These are phyloP conservation scores for Russula sp. DNA, from an alignment of 768 basidiomycete species.

Conservation along the genomic window DNA sequence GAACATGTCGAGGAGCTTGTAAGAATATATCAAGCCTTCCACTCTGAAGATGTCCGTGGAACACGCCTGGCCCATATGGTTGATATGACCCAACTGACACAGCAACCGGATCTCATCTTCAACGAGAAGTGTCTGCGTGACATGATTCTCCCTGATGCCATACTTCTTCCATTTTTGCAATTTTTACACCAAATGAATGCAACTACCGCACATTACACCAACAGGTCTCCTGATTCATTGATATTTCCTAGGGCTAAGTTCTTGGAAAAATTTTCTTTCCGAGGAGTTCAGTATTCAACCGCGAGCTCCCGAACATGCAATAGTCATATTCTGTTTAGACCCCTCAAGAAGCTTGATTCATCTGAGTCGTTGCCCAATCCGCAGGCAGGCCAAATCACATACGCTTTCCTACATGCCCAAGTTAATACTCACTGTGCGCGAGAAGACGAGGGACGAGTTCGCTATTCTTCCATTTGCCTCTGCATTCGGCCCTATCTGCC, in stretches of 20 bases:
- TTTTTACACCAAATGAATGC: background rate
- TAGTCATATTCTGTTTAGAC: background rate
- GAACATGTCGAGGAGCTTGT: background rate
- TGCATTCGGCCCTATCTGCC: background rate
- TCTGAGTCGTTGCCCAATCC: background rate
- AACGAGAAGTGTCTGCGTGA: background rate
- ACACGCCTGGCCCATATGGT: background rate
- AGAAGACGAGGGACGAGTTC: background rate
- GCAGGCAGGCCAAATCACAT: background rate
- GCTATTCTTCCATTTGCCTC: background rate
- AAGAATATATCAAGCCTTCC: background rate
- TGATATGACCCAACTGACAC: background rate
- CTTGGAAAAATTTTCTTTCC: too few species aligned
- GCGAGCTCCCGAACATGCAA: background rate
- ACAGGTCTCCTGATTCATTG: background rate
- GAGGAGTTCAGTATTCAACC: background rate
- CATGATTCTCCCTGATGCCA: background rate
- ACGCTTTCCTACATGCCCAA: background rate
- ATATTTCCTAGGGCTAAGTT: background rate
- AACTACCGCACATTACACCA: background rate
- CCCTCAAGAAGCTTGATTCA: background rate
- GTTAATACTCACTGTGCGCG: too few species aligned
- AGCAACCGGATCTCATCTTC: background rate
- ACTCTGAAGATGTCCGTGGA: slow-evolving; percentile 1
- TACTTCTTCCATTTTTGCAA: background rate